These are phyloP conservation scores for Rhizoclosmatium sp. DNA, from an alignment of 192 early-diverging fungal genomes.

Conservation along the genomic window DNA sequence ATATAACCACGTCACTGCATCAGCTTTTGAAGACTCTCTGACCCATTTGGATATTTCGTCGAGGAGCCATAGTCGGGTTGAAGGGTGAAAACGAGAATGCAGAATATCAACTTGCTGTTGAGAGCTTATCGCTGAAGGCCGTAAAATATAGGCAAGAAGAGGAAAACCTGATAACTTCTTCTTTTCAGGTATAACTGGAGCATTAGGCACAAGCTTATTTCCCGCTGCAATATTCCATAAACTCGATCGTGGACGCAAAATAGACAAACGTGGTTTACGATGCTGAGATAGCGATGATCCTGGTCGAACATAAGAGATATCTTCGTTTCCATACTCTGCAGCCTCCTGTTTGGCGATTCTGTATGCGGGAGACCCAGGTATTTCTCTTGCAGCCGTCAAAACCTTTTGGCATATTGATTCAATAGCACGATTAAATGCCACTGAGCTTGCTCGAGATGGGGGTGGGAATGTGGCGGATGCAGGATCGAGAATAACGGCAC, in stretches of 20 bases:
- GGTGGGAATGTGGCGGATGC: not conserved
- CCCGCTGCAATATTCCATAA: constrained; percentile 4
- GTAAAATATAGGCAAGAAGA: not conserved
- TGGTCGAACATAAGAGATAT: not conserved
- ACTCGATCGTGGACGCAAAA: constrained; percentile 19
- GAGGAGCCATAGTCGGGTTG: constrained; percentile 30
- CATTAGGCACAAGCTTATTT: not conserved
- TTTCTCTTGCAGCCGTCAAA: not conserved
- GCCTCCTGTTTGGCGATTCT: not conserved
- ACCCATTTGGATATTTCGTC: constrained; percentile 30
- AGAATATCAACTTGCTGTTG: not conserved
- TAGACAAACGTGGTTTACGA: constrained; percentile 20
- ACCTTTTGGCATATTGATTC: not conserved
- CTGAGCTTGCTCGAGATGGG: not conserved
- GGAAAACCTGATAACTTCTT: not conserved
- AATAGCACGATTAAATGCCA: not conserved
- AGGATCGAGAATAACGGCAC: not conserved
- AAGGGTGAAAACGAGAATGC: constrained; percentile 9
- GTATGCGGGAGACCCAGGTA: not conserved
- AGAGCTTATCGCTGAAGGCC: constrained; percentile 4
- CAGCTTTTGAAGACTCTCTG: not conserved
- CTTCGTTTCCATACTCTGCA: not conserved
- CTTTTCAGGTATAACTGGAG: not conserved
- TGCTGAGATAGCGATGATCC: not conserved
- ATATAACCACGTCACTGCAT: constrained; percentile 19